These are phyloP conservation scores for Dendrobium chrysotoxum DNA, from an alignment of 106 monocot species.

Conservation along the genomic window DNA sequence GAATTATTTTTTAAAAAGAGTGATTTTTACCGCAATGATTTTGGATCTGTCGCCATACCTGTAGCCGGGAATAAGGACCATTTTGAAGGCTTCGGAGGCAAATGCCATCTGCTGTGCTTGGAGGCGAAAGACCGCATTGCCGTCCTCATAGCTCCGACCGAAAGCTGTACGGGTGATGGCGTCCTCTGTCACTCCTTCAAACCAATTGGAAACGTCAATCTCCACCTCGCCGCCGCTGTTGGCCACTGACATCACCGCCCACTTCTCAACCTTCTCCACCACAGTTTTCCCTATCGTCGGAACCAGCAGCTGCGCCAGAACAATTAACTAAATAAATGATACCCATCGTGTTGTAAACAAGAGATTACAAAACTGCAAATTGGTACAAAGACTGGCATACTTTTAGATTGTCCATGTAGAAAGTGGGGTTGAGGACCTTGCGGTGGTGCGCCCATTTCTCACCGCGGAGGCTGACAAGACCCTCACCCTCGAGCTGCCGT, in stretches of 20 bases:
- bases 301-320: conserved; percentile 40
- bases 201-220: conserved; percentile 61
- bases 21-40: too few relatives aligned
- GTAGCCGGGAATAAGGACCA: conserved; percentile 36
- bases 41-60: conserved; percentile 5
- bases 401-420: conserved; percentile 88
- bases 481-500: conserved; percentile 83
- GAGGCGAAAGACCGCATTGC: conserved; percentile 55
- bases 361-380: neutral
- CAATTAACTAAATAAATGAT: neutral
- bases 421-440: conserved; percentile 66
- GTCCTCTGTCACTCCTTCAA: conserved; percentile 42
- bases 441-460: conserved; percentile 84
- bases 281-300: conserved; percentile 58
- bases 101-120: conserved; percentile 72
- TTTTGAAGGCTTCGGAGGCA: conserved; percentile 77
- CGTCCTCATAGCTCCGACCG: conserved; percentile 60
- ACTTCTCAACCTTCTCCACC: conserved; percentile 50
- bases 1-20: neutral
- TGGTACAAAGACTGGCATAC: conserved; percentile 1
- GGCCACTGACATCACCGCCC: conserved; percentile 23
- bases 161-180: conserved; percentile 48
- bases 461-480: conserved; percentile 71
- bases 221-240: conserved; percentile 35
- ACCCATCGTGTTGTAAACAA: neutral